These are phyloP conservation scores for Halophytophthora polymorphica DNA, from an alignment of 352 stramenopile genomes.

Conservation along the genomic window DNA sequence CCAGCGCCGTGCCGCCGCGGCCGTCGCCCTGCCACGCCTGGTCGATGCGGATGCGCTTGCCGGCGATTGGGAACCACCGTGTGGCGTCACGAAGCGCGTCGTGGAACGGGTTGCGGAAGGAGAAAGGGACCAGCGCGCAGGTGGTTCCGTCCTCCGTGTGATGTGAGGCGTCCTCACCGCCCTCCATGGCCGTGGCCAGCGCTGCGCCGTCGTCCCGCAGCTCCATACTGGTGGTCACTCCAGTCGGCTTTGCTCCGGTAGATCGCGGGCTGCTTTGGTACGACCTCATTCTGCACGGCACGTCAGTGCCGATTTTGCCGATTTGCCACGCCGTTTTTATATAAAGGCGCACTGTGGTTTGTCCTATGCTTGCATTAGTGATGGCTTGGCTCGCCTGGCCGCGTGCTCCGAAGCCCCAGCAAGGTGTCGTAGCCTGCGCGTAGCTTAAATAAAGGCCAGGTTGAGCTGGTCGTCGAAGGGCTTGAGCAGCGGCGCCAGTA, in stretches of 20 bases:
- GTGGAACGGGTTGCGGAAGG: constrained; percentile 73
- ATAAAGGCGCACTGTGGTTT: too few relatives aligned
- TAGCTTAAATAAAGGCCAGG: constrained; percentile 76
- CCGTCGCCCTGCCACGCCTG: constrained; percentile 79
- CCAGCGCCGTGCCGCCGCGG: constrained; percentile 62
- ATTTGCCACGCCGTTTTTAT: too few relatives aligned
- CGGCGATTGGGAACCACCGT: constrained; percentile 67
- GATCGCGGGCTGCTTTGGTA: too few relatives aligned
- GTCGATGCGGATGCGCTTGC: constrained; percentile 54
- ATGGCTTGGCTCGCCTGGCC: background rate
- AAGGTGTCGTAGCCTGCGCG: background rate
- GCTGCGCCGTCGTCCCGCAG: background rate
- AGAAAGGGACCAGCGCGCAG: constrained; percentile 63
- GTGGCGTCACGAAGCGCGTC: constrained; percentile 60
- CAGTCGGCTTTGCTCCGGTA: too few relatives aligned
- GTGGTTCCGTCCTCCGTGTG: background rate
- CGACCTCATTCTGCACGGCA: too few relatives aligned
- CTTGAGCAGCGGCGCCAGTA: constrained; percentile 78
- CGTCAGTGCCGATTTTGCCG: too few relatives aligned
- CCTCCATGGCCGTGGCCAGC: constrained; percentile 18
- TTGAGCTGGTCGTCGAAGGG: constrained; percentile 88
- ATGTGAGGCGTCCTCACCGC: background rate
- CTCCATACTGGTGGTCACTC: too few relatives aligned
- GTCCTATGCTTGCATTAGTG: constrained; percentile 22
- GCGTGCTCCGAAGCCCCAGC: background rate